A percentile compares a stretch with the other conserved stretches of the same genome.
phyloP scores from a whole-genome alignment of 1,139 yeast species.

The Saccharomyces hybrid region DNA sequence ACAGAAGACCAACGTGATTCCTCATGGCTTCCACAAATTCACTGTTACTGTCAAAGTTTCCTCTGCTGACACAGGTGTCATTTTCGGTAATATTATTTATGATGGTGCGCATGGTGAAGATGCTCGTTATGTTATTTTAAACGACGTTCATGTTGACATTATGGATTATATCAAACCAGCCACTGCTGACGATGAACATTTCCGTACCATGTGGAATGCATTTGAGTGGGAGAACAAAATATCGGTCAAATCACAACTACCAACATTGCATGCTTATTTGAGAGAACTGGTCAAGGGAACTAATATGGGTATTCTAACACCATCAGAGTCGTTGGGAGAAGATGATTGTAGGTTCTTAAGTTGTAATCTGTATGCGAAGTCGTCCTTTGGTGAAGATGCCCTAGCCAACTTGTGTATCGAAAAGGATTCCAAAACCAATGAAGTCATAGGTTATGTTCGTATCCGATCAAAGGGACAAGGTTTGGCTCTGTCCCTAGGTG shows the following conservation, averaged over 20 bases:
- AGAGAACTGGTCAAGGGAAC: conserved; percentile 74
- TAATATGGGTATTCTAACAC: conserved; percentile 89
- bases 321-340: conserved; percentile 73
- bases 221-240: conserved; percentile 99
- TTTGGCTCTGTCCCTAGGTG: conserved; percentile 89
- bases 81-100: conserved; percentile 92
- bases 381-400: conserved; percentile 96
- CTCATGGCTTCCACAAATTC: conserved; percentile 89
- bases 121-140: conserved; percentile 80
- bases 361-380: conserved; percentile 87
- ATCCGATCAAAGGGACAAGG: conserved; percentile 98
- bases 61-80: conserved; percentile 94
- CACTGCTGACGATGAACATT: conserved; percentile 74
- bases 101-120: conserved; percentile 95
- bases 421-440: conserved; percentile 55
- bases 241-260: conserved; percentile 63
- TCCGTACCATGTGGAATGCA: conserved; percentile 98
- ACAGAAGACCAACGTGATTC: conserved; percentile 85
- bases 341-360: conserved; percentile 84
- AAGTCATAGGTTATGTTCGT: conserved; percentile 89
- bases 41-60: conserved; percentile 90
- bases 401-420: conserved; percentile 93
- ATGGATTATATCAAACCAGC: conserved; percentile 98
- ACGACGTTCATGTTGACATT: conserved; percentile 91
- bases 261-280: conserved; percentile 69